These are phyloP conservation scores for Ogataea trehalophila DNA, from an alignment of 805 yeast genomes.

Conservation along the genomic window DNA sequence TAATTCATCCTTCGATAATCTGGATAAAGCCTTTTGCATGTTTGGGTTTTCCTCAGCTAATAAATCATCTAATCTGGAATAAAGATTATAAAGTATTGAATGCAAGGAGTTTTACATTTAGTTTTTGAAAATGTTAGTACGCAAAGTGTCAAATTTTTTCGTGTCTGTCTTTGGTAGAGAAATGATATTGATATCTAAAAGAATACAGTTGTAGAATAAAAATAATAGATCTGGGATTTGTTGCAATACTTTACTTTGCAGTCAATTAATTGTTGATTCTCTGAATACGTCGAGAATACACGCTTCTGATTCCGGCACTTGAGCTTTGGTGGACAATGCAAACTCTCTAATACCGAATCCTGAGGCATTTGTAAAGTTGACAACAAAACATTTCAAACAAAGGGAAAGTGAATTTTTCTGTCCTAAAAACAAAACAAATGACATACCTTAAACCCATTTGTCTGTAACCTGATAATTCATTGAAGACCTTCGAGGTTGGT, in stretches of 20 bases:
- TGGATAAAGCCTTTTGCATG: slow-evolving; percentile 79
- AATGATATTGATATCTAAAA: no score
- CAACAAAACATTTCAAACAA: neutral
- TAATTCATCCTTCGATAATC: slow-evolving; percentile 78
- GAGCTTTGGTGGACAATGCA: neutral
- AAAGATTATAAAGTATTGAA: slow-evolving; percentile 3
- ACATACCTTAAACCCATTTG: slow-evolving; percentile 73
- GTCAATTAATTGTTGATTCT: no score
- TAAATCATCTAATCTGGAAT: slow-evolving; percentile 70
- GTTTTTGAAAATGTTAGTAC: slow-evolving; percentile 9
- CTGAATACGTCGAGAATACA: no score
- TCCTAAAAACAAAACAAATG: neutral
- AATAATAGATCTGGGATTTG: no score
- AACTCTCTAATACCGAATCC: neutral
- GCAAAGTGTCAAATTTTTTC: neutral
- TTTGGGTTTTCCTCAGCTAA: slow-evolving; percentile 82
- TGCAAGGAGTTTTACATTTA: no score
- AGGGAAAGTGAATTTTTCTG: neutral
- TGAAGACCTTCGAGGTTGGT: slow-evolving; percentile 76
- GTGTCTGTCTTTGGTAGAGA: neutral
- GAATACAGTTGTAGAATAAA: no score
- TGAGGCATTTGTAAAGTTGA: neutral
- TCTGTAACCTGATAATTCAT: slow-evolving; percentile 84
- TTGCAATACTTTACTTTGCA: no score
- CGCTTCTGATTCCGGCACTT: no score